phyloP scores from a whole-genome alignment of 225 moss, liverwort and hornwort species.

The Polytrichum formosum region DNA sequence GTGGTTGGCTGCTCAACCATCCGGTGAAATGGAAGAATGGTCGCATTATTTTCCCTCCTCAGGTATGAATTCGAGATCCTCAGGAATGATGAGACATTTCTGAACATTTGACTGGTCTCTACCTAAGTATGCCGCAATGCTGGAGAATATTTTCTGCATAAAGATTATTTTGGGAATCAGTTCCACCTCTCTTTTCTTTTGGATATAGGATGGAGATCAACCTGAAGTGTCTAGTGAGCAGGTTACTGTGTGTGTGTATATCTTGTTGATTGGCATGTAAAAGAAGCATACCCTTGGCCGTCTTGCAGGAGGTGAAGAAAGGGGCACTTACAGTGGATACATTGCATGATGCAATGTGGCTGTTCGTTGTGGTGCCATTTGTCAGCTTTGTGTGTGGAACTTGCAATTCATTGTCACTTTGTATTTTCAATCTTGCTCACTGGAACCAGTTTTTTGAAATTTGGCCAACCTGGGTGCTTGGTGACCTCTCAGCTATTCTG shows the following conservation, averaged over 20 bases:
- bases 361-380: slow-evolving; percentile 75
- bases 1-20: slow-evolving; percentile 90
- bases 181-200: too few species aligned
- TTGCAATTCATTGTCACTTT: slow-evolving; percentile 68
- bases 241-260: background rate
- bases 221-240: background rate
- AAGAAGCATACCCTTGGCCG: background rate
- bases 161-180: too few species aligned
- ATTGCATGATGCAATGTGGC: slow-evolving; percentile 94
- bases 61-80: slow-evolving; percentile 37
- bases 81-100: background rate
- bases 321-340: slow-evolving; percentile 83
- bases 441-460: slow-evolving; percentile 70
- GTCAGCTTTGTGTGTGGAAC: slow-evolving; percentile 73
- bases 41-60: slow-evolving; percentile 63
- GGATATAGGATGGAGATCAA: too few species aligned
- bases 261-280: background rate
- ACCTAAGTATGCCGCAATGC: background rate
- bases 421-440: slow-evolving; percentile 49
- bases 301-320: slow-evolving; percentile 70
- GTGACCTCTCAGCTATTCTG: slow-evolving; percentile 79
- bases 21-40: slow-evolving; percentile 73
- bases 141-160: too few species aligned
- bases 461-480: slow-evolving; percentile 93
- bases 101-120: slow-evolving; percentile 4